These are phyloP conservation scores for Hericium rajendrae DNA, from an alignment of 768 basidiomycete species.

Conservation along the genomic window DNA sequence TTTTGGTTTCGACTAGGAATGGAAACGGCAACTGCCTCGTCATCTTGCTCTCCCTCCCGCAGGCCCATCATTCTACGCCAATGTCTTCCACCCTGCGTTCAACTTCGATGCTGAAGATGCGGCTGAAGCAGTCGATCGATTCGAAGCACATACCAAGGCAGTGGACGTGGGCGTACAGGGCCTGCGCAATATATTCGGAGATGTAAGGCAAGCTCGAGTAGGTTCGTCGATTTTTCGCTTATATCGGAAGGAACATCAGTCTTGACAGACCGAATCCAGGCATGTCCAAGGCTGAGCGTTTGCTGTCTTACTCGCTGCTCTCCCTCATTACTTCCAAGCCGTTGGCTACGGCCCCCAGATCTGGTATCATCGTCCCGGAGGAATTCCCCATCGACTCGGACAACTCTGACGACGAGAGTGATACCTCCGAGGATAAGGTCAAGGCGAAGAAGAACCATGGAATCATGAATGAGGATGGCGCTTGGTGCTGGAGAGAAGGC, in stretches of 20 bases:
- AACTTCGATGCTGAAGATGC: slow-evolving; percentile 75
- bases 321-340: slow-evolving; percentile 68
- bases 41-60: slow-evolving; percentile 53
- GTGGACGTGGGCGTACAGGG: slow-evolving; percentile 63
- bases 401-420: slow-evolving; percentile 23
- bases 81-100: slow-evolving; percentile 77
- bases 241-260: not conserved
- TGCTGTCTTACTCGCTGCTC: slow-evolving; percentile 63
- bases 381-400: slow-evolving; percentile 36
- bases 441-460: slow-evolving; percentile 35
- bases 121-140: slow-evolving; percentile 43
- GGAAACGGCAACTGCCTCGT: slow-evolving; percentile 52
- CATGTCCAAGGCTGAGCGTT: slow-evolving; percentile 68
- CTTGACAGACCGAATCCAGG: slow-evolving; percentile 30
- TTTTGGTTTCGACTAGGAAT: slow-evolving; percentile 41
- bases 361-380: slow-evolving; percentile 21
- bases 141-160: slow-evolving; percentile 55
- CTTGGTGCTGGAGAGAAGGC: slow-evolving; percentile 81
- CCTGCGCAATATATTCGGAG: slow-evolving; percentile 51
- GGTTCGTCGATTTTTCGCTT: slow-evolving; percentile 32
- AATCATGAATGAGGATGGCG: slow-evolving; percentile 58
- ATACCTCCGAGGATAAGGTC: slow-evolving; percentile 10
- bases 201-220: slow-evolving; percentile 54
- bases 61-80: slow-evolving; percentile 70
- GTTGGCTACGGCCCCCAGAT: slow-evolving; percentile 36